Base-by-base conservation (phyloP, 2,329 filamentous ascomycete species). In the Pseudocercospora eumusae region DNA sequence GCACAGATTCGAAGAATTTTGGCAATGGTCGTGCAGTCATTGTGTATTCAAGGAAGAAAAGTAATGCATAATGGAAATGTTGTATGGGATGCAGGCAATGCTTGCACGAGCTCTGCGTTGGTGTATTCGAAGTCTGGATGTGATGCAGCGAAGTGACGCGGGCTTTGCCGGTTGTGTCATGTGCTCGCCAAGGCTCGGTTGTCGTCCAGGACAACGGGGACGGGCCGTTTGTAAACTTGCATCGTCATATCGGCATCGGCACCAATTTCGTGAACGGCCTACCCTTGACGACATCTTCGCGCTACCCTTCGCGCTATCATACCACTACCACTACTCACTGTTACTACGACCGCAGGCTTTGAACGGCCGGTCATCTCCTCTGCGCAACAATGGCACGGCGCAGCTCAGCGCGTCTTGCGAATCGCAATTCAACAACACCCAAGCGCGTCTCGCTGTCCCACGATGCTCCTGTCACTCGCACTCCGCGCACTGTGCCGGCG, bases 361-460 rank as follows among this genome's bases (percentile, higher is more conserved):
- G 23, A 11, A 15, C 28, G 7, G 21, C 8, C 36, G 31, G 9
- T 18, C 44, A n/a, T n/a, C n/a, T n/a, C n/a, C n/a, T n/a, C n/a
- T n/a, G 20, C 36, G 53, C 50, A 45, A 66, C 45, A 57, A 75
- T 75, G 74, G 74, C 72, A 20, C 69, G 74, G 25, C 70, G 73
- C 59, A 71, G 68, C 33, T 74, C 72, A 15, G 73, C 73, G 33
- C 73, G 74, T 57, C 62, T 75, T 61, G 66, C 69, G 56, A 66
- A 65, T 28, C 64, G 70, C 42, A 69, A 70, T 44, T 71, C 71
- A 36, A 57, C 66, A 10, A 75, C 73, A 9, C 69, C 71, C 2
- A 72, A 73, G 67, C 68, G 73, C n/a, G 73, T 74, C 31, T 74
- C 72, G 40, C 68, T 75, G 40, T 73, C 71, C 40, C 69, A 73